Evolutionary conservation across 306 rosid genomes (phyloP), one percentile per base, ranked within the genome.

Genomic region (Trichosanthes cucumerina): DNA sequence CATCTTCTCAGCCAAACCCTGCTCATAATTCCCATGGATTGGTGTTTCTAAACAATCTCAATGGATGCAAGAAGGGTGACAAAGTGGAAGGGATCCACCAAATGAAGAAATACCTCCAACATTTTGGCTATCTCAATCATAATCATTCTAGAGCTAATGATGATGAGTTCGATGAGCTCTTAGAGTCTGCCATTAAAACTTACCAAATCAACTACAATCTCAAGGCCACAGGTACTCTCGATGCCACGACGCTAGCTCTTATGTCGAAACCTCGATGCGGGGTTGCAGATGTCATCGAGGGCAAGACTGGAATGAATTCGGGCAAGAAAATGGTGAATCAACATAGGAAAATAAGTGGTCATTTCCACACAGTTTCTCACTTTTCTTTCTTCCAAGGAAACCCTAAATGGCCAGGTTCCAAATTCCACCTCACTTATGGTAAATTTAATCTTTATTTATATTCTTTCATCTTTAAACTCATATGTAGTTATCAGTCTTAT

Each of bases 221-320:
- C 39, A 41, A 80, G n/a, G 83, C 63, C 36, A 77, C 83, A 1
- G 81, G 86, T 33, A 31, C 69, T 52, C 36, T 80, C 19, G 79
- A 84, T 64, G 10, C 81, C 34, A 31, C 14, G 11, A 83, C 83
- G 7, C 41, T 23, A 6, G 73, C 73, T 31, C 60, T 43, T 13
- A 83, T 83, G 86, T 79, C 50, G 15, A 28, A 53, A 77, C 81
- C 86, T 1, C 76, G 83, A 23, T 80, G 86, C 11, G 83, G 84
- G 15, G 62, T 76, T 33, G 75, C 81, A 0, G 84, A 83, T 1
- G 19, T 68, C 3, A n/a, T 76, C 31, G 58, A 77, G 0, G 84
- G 72, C 28, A 39, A 34, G 53, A 65, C 78, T 4, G 0, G 28
- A 26, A 75, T 75, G 78, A 75, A 36, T 4, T 75, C 78, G 0